Evolutionary conservation across 1,284 basidiomycete genomes (phyloP), one percentile per base, ranked within the genome.

Genomic region (Baeospora myosura): DNA sequence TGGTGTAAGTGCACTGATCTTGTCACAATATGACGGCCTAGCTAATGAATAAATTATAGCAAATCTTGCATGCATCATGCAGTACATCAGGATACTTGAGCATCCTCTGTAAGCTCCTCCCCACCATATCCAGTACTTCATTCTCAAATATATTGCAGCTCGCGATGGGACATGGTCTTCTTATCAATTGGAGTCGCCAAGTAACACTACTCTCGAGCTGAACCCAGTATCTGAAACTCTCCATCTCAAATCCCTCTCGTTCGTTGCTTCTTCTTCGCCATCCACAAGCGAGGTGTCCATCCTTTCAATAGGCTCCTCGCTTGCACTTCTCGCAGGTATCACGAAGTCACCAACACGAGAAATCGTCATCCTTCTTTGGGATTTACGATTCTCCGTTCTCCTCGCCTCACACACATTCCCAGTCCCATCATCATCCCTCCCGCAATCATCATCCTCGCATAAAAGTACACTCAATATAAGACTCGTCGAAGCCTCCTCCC

Each of bases 361-460:
- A 44, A 64, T 88, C 39, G 68, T 74, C 12, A 56, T 86, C 21
- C 71, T 82, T 12, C 53, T 87, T 29, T 87, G 84, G 82, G 84
- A 88, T 51, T 60, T 86, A 14, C 77, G 78, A 48, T 87, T 81
- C 50, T 74, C 74, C 12, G 74, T 86, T 24, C 60, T 86, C 14
- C 66, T 87, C 17, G 64, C 77, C 1, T 69, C 72, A 5, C 71
- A 79, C 24, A 57, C 62, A 2, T 59, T 81, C 35, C 54, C 23
- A 21, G n/a, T 40, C 14, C 38, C 38, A 11, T 8, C 24, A n/a
- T 26, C n/a, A 29, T 37, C 21, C 14, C 32, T 8, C 32, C 32
- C 7, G 32, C 32, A 33, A 33, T 33, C 16, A 33, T 14, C 8
- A 33, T 40, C 38, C 14, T 4, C 4, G 12, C 16, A 30, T 7